Evolutionary conservation across 345 rosid species (phyloP), one percentile per base, ranked within the genome.

Genomic region (Fremontodendron californicum): DNA sequence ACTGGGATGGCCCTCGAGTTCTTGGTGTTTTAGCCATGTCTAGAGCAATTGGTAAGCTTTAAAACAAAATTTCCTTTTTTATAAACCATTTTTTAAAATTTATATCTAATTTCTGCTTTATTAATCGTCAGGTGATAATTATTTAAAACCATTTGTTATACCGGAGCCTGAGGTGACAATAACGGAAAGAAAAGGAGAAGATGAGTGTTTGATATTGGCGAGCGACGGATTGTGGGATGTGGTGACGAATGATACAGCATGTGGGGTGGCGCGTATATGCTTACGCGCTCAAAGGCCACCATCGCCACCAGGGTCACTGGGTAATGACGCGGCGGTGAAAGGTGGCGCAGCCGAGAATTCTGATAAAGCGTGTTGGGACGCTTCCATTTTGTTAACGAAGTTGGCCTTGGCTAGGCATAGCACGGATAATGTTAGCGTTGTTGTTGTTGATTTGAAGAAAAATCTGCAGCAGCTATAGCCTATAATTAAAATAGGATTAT

Each of bases 201-300:
- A 91, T 13, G 93, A 90, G 84, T 89, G 92, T 62, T 63, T 91
- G 77, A 87, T 91, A 19, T 51, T 91, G 66, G 93, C 92, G 1
- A 91, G 96, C 73, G 93, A 91, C 67, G 96, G 96, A 0, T 81
- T 91, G 2, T 91, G 96, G 96, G 96, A 91, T 66, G 96, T 91
- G 33, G 89, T 91, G 67, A 84, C 91, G 0, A 90, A 88, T 73
- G 91, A 90, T 4, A 91, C 86, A 0, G 91, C 91, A 1, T 87
- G 93, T 62, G 81, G 82, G 39, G 92, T 91, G 61, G 91, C 84
- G n/a, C 80, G 87, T 4, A 87, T 84, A 85, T 91, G 96, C 61
- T 81, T 91, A 29, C 79, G 86, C 13, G 81, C 89, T 4, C 84
- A 77, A 43, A 82, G 51, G 43, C 77, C 79, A 0, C 49, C 80